Evolutionary conservation across 306 rosid species (phyloP).

Genomic region (Luffa acutangula): DNA sequence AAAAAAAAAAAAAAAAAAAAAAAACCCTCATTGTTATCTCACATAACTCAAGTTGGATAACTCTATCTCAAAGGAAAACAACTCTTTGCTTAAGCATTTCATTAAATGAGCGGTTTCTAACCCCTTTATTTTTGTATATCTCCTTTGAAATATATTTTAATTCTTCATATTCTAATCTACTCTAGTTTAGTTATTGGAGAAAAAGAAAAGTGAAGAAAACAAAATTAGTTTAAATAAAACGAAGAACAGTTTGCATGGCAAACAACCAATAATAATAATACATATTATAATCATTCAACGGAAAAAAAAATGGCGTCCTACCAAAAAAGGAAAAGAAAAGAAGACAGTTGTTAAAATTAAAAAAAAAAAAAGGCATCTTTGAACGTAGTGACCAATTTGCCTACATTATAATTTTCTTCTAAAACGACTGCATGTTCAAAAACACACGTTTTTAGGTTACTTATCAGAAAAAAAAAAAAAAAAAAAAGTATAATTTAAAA

Average conservation of each 20-base stretch:
- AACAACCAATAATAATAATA: background rate
- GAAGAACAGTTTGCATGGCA: background rate
- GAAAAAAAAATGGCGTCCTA: background rate
- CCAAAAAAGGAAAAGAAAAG: background rate
- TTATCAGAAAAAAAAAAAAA: background rate
- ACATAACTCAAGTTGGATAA: no score
- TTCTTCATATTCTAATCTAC: no score
- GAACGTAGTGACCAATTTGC: background rate
- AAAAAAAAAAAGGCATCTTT: background rate
- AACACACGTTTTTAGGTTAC: background rate
- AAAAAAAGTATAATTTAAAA: background rate
- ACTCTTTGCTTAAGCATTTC: no score
- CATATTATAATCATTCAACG: background rate
- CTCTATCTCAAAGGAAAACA: no score
- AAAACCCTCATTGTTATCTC: no score
- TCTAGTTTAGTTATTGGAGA: no score
- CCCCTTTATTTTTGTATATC: no score
- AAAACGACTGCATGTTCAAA: background rate
- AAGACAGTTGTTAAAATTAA: background rate
- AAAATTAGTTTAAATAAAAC: background rate
- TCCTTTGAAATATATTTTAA: no score
- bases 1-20: no score
- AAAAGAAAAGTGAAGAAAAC: no score
- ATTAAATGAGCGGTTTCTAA: no score
- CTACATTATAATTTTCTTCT: background rate